Base-by-base conservation (phyloP, 2,329 filamentous ascomycete species). In the Cryphonectria japonica region DNA sequence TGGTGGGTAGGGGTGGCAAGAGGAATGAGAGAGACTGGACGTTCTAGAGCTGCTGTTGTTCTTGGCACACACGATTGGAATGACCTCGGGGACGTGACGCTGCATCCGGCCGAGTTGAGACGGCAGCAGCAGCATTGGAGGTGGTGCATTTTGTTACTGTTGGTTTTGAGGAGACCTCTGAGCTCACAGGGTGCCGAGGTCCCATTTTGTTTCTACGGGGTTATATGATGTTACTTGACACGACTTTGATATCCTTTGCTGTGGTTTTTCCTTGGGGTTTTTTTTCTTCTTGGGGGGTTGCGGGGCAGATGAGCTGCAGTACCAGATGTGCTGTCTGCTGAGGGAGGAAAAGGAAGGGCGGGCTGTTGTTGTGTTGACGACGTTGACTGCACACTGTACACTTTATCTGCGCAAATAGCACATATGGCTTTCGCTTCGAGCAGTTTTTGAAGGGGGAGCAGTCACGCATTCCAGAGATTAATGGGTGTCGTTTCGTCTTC, bases 241-340 rank as follows among this genome's bases (percentile, higher is more conserved):
- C 29, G 57, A 39, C 66, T 62, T 69, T 64, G 67, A 69, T 69
- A 62, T 64, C 60, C 41, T 63, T 68, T 69, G 67, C 13, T 41
- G 59, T 64, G 37, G 39, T 61, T 26, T 39, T 37, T 62, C 41
- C 32, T 61, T 50, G 26, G 26, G 26, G 26, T 26, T 11, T 39
- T 63, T 13, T 22, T 57, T 39, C n/a, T 61, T 46, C 8, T 39
- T 62, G 46, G 3, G 43, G 16, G 16, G 1, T 26, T 26, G 26
- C 26, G 43, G 5, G 5, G 5, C 3, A 3, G 19, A n/a, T 54
- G 29, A 37, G 41, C 26, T 66, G 64, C 64, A 41, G 52, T 50
- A 22, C n/a, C 37, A 66, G 22, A 39, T 43, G 37, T n/a, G 52
- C 22, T 57, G 50, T 67, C 29, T 57, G 29, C 50, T 3, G 52